These are phyloP conservation scores for Diversispora epigaea DNA, from an alignment of 192 early-diverging fungal species.

Conservation along the genomic window DNA sequence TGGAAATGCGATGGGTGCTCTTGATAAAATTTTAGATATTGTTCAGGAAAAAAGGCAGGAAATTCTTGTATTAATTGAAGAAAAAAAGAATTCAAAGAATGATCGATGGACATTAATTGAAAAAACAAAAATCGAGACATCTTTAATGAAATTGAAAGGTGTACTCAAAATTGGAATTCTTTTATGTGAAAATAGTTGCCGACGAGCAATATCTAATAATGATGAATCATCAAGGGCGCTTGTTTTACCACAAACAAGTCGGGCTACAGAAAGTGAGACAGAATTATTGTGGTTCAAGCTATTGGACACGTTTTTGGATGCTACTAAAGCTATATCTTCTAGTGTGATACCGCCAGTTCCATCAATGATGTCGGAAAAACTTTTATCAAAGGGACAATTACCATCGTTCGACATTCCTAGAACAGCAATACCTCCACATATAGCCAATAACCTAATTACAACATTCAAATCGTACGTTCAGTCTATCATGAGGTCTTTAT, in stretches of 20 bases:
- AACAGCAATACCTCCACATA: slow-evolving; percentile 30
- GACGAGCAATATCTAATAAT: slow-evolving; percentile 36
- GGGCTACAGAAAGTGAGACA: slow-evolving; percentile 43
- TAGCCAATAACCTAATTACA: slow-evolving; percentile 46
- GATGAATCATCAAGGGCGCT: slow-evolving; percentile 15
- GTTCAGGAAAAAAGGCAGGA: slow-evolving; percentile 49
- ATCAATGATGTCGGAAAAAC: slow-evolving; percentile 19
- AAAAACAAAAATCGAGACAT: slow-evolving; percentile 45
- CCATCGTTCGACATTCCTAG: slow-evolving; percentile 14
- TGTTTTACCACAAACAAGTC: slow-evolving; percentile 22
- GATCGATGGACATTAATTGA: slow-evolving; percentile 52
- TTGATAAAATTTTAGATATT: slow-evolving; percentile 55
- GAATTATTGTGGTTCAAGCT: slow-evolving; percentile 59
- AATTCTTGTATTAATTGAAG: slow-evolving; percentile 43
- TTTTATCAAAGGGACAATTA: slow-evolving; percentile 25
- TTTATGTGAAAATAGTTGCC: slow-evolving; percentile 53
- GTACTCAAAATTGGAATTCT: slow-evolving; percentile 58
- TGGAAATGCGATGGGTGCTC: slow-evolving; percentile 53
- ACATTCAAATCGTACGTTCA: slow-evolving; percentile 61
- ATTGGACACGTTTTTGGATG: slow-evolving; percentile 57
- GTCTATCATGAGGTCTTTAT: slow-evolving; percentile 54
- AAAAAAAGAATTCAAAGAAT: slow-evolving; percentile 41
- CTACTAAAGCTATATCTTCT: slow-evolving; percentile 49
- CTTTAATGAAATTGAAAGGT: slow-evolving; percentile 54
- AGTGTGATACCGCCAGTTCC: slow-evolving; percentile 23